phyloP scores from a whole-genome alignment of 1,284 basidiomycete genomes.

The Hypsizygus ulmarius region DNA sequence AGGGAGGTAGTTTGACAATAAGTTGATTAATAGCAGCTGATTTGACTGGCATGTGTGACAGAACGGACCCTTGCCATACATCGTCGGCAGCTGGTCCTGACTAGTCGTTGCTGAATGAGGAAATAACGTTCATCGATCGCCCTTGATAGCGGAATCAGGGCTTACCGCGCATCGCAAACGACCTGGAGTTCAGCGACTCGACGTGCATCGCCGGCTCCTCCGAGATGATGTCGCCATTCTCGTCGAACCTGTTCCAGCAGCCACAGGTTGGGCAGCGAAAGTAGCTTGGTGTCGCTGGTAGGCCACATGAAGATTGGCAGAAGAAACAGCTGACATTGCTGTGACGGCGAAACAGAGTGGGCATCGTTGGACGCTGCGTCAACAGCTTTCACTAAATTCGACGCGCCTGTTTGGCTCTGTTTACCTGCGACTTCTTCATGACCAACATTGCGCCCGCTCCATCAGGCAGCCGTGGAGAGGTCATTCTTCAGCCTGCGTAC shows the following conservation, averaged over 20 bases:
- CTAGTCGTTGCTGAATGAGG: conserved; percentile 53
- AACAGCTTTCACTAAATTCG: not conserved
- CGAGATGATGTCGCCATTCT: conserved; percentile 70
- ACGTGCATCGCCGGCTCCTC: conserved; percentile 89
- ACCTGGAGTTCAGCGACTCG: conserved; percentile 62
- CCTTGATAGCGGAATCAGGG: conserved; percentile 9
- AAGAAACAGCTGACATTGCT: conserved; percentile 59
- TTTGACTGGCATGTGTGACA: conserved; percentile 89
- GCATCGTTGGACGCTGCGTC: conserved; percentile 25
- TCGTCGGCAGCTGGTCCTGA: conserved; percentile 62
- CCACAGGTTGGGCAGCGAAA: conserved; percentile 68
- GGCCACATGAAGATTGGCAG: conserved; percentile 50
- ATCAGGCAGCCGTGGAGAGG: conserved; percentile 48
- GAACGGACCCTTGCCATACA: conserved; percentile 62
- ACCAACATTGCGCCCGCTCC: conserved; percentile 31
- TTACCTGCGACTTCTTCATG: conserved; percentile 18
- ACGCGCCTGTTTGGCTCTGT: conserved; percentile 12
- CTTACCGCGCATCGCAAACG: conserved; percentile 76
- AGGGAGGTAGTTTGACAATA: conserved; percentile 87
- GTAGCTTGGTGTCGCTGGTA: conserved; percentile 46
- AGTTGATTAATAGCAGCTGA: conserved; percentile 80
- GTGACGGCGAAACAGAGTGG: conserved; percentile 37
- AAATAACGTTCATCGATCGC: conserved; percentile 6
- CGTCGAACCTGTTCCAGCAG: conserved; percentile 72
- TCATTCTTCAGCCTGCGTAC: conserved; percentile 66